Conservation (phyloP, 2,329 filamentous ascomycete species). For the Byssoonygena ceratinophila region DNA sequence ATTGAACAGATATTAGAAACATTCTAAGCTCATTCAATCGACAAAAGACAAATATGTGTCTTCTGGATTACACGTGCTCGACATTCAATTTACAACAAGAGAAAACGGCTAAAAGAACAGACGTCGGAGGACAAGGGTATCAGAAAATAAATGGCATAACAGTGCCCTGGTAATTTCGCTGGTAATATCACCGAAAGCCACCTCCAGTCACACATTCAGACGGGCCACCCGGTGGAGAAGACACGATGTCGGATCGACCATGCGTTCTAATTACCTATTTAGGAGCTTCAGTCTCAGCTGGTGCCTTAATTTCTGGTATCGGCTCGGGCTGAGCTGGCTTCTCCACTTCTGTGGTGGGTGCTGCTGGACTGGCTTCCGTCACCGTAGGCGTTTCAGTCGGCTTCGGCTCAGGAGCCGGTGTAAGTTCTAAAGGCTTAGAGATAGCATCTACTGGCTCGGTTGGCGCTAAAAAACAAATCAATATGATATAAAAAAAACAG, state of each 20-base stretch:
- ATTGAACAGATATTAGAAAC: not conserved
- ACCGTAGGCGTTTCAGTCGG: slow-evolving; percentile 6
- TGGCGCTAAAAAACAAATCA: not conserved
- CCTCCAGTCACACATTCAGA: not conserved
- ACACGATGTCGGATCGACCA: not conserved
- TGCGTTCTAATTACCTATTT: not conserved
- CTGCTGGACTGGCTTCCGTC: slow-evolving; percentile 7
- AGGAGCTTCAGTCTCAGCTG: slow-evolving; percentile 8
- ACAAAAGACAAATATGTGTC: not conserved
- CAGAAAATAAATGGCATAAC: slow-evolving; percentile 5
- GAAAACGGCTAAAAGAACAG: slow-evolving; percentile 1
- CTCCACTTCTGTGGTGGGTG: slow-evolving; percentile 11
- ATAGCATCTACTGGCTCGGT: not conserved
- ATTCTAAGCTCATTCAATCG: not conserved
- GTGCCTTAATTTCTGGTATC: slow-evolving; percentile 7
- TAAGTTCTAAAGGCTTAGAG: slow-evolving; percentile 6
- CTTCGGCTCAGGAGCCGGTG: not conserved
- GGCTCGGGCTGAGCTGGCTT: slow-evolving; percentile 8
- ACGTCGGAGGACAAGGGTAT: slow-evolving; percentile 11
- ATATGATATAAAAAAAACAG: not conserved
- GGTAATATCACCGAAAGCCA: not conserved
- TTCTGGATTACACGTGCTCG: too few relatives aligned
- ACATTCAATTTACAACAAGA: slow-evolving; percentile 5
- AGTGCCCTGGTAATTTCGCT: slow-evolving; percentile 3
- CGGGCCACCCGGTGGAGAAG: not conserved